phyloP scores from a whole-genome alignment of 176 grass and related monocot genomes.

The Phoenix dactylifera region DNA sequence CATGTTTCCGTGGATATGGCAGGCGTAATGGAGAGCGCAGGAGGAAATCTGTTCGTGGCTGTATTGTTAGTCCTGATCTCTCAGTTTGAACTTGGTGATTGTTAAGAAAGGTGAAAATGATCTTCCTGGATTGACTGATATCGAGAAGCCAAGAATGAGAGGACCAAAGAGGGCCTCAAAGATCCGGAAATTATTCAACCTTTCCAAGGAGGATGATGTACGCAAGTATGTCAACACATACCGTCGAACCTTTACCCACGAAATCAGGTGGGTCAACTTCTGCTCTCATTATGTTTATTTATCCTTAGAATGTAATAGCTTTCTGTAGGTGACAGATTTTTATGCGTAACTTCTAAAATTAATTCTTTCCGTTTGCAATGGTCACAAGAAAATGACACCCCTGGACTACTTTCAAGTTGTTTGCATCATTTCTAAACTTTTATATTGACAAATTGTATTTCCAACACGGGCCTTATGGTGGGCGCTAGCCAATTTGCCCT shows the following conservation, averaged over 20 bases:
- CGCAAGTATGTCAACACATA: constrained; percentile 14
- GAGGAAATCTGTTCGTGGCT: constrained; percentile 18
- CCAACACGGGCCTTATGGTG: too few species aligned
- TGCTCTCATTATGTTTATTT: too few species aligned
- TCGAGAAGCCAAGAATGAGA: constrained; percentile 10
- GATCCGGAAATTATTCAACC: constrained; percentile 2
- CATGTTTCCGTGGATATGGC: constrained; percentile 20
- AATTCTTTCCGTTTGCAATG: too few species aligned
- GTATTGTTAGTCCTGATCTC: constrained; percentile 16
- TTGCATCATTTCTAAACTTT: too few species aligned
- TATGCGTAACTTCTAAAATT: too few species aligned
- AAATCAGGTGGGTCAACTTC: too few species aligned
- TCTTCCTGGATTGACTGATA: constrained; percentile 1
- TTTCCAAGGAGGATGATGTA: constrained; percentile 9
- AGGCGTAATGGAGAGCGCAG: constrained; percentile 23
- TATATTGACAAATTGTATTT: too few species aligned
- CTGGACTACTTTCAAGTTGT: too few species aligned
- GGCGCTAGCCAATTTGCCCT: too few species aligned
- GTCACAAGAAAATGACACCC: too few species aligned
- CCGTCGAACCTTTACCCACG: not conserved
- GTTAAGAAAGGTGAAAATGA: constrained; percentile 11
- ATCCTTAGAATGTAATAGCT: too few species aligned
- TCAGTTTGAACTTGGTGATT: constrained; percentile 10
- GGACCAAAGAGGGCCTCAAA: constrained; percentile 12
- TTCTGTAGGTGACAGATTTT: too few species aligned